Evolutionary conservation across 192 early-diverging fungal genomes (phyloP).

Genomic region (Linnemannia exigua): DNA sequence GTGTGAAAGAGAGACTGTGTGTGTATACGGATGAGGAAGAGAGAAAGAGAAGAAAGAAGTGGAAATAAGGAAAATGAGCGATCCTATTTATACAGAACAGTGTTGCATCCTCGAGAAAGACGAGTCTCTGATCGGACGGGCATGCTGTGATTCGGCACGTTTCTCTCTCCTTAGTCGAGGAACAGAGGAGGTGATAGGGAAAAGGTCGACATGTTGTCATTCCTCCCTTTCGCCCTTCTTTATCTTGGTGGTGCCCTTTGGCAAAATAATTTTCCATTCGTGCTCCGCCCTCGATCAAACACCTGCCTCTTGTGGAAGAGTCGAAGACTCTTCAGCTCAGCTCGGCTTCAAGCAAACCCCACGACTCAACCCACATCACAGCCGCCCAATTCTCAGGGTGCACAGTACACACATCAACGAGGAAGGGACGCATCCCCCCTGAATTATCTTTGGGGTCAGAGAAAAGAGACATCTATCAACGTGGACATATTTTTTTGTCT

Average conservation of each 20-base stretch:
- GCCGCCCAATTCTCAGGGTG: not conserved
- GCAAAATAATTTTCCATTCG: constrained; percentile 30
- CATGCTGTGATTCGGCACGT: not conserved
- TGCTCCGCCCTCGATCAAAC: constrained; percentile 5
- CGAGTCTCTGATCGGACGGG: not conserved
- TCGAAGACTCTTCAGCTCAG: not conserved
- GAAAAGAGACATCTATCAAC: not conserved
- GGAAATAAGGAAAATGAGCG: constrained; percentile 10
- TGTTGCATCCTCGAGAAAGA: too few species aligned
- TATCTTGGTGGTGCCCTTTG: not conserved
- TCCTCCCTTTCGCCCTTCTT: too few species aligned
- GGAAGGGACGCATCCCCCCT: not conserved
- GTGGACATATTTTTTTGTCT: not conserved
- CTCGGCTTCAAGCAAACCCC: not conserved
- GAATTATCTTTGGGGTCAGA: not conserved
- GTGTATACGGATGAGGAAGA: not conserved
- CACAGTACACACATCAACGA: too few species aligned
- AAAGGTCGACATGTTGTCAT: too few species aligned
- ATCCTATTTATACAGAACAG: too few species aligned
- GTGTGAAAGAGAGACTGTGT: too few species aligned
- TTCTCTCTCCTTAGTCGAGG: not conserved
- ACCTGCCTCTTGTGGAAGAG: not conserved
- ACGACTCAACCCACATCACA: too few species aligned
- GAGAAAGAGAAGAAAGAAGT: constrained; percentile 1
- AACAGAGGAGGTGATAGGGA: constrained; percentile 2